Evolutionary conservation across 176 grass and related monocot species (phyloP).

Genomic region (Phoenix roebelenii): DNA sequence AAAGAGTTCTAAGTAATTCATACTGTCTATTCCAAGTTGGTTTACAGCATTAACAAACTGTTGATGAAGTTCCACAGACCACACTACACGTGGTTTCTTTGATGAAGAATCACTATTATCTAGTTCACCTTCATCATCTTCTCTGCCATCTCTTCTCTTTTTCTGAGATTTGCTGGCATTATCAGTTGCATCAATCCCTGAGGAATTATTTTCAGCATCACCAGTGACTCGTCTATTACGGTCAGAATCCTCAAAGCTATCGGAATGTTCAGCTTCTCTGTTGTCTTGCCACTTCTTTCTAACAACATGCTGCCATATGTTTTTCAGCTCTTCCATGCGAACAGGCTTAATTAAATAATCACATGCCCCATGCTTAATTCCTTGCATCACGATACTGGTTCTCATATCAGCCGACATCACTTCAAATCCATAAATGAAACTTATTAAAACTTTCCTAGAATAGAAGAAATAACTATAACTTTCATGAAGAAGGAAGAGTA

Average conservation of each 20-base stretch:
- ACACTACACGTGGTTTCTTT: slow-evolving; percentile 4
- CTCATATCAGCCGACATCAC: slow-evolving; percentile 8
- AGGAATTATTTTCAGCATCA: slow-evolving; percentile 2
- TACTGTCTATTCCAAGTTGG: slow-evolving; percentile 7
- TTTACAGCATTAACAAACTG: slow-evolving; percentile 13
- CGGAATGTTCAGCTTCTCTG: neutral
- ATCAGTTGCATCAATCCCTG: neutral
- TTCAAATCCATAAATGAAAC: neutral
- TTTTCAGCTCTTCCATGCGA: slow-evolving; percentile 3
- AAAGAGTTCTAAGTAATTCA: neutral
- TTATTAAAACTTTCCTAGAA: neutral
- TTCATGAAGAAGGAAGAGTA: neutral
- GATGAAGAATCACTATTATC: neutral
- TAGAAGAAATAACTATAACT: neutral
- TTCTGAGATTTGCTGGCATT: neutral
- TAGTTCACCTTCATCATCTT: slow-evolving; percentile 8
- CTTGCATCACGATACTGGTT: neutral
- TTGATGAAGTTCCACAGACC: slow-evolving; percentile 13
- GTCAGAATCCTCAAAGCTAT: neutral
- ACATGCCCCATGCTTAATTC: slow-evolving; percentile 6
- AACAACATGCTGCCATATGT: slow-evolving; percentile 9
- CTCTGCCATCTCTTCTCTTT: slow-evolving; percentile 3
- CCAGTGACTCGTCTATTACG: neutral
- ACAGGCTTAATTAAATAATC: slow-evolving; percentile 9
- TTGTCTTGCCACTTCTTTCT: slow-evolving; percentile 1